A percentile compares a stretch with the other conserved stretches of the same genome.
Evolutionary conservation across 495 filamentous ascomycete genomes (phyloP).

Genomic region (Xylaria grammica): DNA sequence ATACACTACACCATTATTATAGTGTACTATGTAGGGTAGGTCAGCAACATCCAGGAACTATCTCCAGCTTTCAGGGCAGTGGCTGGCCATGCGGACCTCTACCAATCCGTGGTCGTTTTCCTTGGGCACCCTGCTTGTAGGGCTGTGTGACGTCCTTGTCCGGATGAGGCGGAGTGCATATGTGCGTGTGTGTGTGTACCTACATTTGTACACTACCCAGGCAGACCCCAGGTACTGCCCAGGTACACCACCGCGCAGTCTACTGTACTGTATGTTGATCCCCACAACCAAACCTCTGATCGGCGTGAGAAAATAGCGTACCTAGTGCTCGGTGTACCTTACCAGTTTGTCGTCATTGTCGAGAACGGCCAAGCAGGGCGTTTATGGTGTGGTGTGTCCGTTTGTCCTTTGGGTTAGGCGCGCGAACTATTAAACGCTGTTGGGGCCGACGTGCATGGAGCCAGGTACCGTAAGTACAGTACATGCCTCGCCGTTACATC

Average conservation of each 20-base stretch:
- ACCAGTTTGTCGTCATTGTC: constrained; percentile 8
- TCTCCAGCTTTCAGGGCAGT: constrained; percentile 16
- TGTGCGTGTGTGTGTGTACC: neutral
- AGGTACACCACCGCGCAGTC: too few relatives aligned
- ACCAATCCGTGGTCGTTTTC: neutral
- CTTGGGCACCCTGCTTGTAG: constrained; percentile 3
- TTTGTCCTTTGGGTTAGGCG: neutral
- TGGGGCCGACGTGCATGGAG: constrained; percentile 13
- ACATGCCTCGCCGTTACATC: constrained; percentile 13
- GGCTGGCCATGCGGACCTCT: neutral
- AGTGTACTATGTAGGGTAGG: neutral
- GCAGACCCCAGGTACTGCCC: too few relatives aligned
- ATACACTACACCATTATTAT: neutral
- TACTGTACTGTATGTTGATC: too few relatives aligned
- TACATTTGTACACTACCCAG: neutral
- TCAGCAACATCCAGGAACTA: constrained; percentile 13
- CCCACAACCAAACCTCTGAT: constrained; percentile 12
- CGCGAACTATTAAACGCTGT: neutral
- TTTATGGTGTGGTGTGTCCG: neutral
- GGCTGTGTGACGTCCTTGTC: constrained; percentile 10
- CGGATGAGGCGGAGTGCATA: constrained; percentile 20
- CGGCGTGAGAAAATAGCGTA: constrained; percentile 22
- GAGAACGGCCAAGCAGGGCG: constrained; percentile 8
- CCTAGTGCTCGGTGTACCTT: constrained; percentile 10
- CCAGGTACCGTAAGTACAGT: constrained; percentile 20